These are phyloP conservation scores for Colletotrichum filicis DNA, from an alignment of 2,329 filamentous ascomycete species.

Conservation along the genomic window DNA sequence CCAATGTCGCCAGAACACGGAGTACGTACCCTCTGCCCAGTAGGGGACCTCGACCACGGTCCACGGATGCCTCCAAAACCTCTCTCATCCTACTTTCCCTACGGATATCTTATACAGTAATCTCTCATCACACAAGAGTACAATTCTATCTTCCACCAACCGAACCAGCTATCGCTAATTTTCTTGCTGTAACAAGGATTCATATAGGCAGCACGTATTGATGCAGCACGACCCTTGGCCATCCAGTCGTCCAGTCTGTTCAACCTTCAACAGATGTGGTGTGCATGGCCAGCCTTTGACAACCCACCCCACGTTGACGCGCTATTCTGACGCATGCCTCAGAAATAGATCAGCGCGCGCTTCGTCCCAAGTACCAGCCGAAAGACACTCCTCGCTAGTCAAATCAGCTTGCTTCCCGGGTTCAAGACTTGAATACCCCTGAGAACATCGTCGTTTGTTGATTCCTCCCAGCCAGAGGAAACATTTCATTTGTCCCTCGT, in stretches of 20 bases:
- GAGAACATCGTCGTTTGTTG: background rate
- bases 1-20: background rate
- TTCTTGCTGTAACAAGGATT: no score
- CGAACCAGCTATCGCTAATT: no score
- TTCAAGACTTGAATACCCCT: slow-evolving; percentile 4
- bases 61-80: background rate
- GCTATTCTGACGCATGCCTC: slow-evolving; percentile 15
- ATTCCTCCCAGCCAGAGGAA: background rate
- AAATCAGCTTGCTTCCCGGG: slow-evolving; percentile 13
- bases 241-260: background rate
- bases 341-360: slow-evolving; percentile 34
- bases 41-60: background rate
- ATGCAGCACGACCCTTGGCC: background rate
- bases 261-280: background rate
- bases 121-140: no score
- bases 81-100: no score
- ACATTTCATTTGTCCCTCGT: background rate
- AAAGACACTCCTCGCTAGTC: slow-evolving; percentile 2
- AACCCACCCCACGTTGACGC: background rate
- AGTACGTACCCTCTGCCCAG: background rate
- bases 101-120: no score
- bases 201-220: no score
- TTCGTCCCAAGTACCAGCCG: slow-evolving; percentile 20
- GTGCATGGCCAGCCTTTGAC: background rate
- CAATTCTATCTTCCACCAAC: no score